A percentile compares a stretch with the other conserved stretches of the same genome.
Conservation (phyloP, 2,329 filamentous ascomycete species). For the Aspergillus proliferans region DNA sequence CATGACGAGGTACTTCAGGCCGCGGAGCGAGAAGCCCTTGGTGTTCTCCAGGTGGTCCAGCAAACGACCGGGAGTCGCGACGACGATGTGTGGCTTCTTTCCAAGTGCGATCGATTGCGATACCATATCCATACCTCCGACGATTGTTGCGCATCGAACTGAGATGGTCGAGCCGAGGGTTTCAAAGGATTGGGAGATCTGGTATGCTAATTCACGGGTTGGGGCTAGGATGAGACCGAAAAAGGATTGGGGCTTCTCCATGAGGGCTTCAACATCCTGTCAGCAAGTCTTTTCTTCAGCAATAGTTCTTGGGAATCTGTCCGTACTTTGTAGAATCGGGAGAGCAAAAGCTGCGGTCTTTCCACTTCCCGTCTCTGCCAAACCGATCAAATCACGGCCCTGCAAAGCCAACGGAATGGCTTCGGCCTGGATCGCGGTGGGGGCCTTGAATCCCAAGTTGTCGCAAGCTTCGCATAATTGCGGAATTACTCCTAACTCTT, state of each 20-base stretch:
- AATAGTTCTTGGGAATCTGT: background rate
- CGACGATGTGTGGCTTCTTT: conserved; percentile 92
- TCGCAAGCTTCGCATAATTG: conserved; percentile 83
- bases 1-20: conserved; percentile 84
- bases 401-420: conserved; percentile 75
- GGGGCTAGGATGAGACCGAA: conserved; percentile 89
- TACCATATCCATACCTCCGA: conserved; percentile 95
- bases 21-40: conserved; percentile 81
- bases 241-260: conserved; percentile 77
- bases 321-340: conserved; percentile 68
- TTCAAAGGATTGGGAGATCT: conserved; percentile 84
- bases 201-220: conserved; percentile 85
- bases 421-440: conserved; percentile 83
- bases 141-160: conserved; percentile 78
- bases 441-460: conserved; percentile 71
- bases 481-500: conserved; percentile 68
- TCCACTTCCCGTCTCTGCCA: conserved; percentile 91
- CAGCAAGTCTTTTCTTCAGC: background rate
- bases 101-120: conserved; percentile 82
- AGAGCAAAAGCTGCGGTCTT: conserved; percentile 95
- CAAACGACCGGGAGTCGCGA: conserved; percentile 83
- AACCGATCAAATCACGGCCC: conserved; percentile 80
- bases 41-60: conserved; percentile 94
- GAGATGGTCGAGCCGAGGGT: conserved; percentile 79
- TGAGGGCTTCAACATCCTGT: conserved; percentile 51